Percentiles rank a stretch among this genome's conserved stretches.
Conservation (phyloP, 345 rosid species). For the Ailanthus altissimus region DNA sequence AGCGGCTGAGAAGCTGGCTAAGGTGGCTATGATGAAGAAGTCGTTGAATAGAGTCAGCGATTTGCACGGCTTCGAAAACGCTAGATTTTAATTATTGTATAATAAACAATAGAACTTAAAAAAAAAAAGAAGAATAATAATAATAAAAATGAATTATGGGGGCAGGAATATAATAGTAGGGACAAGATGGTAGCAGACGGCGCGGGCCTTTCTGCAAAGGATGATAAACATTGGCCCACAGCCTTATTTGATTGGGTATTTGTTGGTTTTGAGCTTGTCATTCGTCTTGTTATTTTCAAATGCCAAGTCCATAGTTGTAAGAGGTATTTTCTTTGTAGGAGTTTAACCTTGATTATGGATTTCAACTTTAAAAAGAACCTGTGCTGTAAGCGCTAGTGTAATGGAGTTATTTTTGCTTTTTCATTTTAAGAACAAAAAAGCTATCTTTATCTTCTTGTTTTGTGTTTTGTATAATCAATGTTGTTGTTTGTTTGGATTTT, state of each 20-base stretch:
- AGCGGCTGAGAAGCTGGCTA: constrained; percentile 91
- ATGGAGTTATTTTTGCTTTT: constrained; percentile 1
- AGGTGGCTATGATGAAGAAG: constrained; percentile 79
- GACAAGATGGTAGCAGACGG: constrained; percentile 34
- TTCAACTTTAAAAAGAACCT: neutral
- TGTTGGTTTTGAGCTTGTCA: constrained; percentile 1
- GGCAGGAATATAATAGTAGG: constrained; percentile 12
- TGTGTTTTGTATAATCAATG: neutral
- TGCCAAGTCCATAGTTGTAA: neutral
- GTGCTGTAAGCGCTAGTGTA: constrained; percentile 6
- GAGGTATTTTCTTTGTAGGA: constrained; percentile 11
- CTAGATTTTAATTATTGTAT: constrained; percentile 58
- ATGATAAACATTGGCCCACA: constrained; percentile 17
- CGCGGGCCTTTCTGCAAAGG: constrained; percentile 32
- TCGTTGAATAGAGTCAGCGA: constrained; percentile 74
- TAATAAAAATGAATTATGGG: neutral
- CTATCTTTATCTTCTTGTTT: neutral
- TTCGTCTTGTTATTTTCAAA: neutral
- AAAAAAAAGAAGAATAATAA: neutral
- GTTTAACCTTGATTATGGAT: neutral
- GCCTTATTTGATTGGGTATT: neutral
- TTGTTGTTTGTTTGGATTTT: neutral
- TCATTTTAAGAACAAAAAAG: neutral
- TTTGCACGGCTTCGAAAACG: constrained; percentile 96
- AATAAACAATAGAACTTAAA: neutral